phyloP scores from a whole-genome alignment of 2,329 filamentous ascomycete genomes.

The Pyricularia pennisetigena region DNA sequence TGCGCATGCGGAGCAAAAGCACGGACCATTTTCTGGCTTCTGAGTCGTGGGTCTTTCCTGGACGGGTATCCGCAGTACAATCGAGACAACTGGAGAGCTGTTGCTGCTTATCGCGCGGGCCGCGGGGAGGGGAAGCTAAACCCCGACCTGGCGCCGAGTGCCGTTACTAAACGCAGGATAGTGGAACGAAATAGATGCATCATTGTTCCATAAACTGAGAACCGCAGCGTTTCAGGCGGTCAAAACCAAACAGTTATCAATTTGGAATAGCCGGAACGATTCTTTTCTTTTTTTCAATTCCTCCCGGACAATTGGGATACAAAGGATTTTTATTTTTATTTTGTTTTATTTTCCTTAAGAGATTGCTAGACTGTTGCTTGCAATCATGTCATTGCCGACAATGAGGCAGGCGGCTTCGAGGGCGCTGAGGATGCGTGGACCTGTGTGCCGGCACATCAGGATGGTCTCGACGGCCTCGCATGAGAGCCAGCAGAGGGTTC shows the following conservation, averaged over 20 bases:
- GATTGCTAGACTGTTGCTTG: background rate
- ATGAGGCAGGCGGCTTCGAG: slow-evolving; percentile 28
- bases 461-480: slow-evolving; percentile 34
- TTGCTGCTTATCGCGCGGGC: background rate
- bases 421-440: slow-evolving; percentile 4
- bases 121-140: background rate
- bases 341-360: background rate
- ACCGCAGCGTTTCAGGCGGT: background rate
- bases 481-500: slow-evolving; percentile 52
- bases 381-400: slow-evolving; percentile 35
- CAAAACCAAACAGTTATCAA: background rate
- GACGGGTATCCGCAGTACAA: too few relatives aligned
- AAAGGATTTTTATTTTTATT: background rate
- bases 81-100: background rate
- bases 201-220: background rate
- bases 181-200: background rate
- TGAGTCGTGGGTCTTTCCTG: background rate
- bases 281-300: background rate
- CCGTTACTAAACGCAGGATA: background rate
- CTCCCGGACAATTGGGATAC: background rate
- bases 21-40: background rate
- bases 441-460: slow-evolving; percentile 19
- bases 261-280: background rate
- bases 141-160: background rate
- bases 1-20: background rate